Percentiles rank a stretch among this genome's conserved stretches.
These are phyloP conservation scores for Fusarium oxysporum DNA, from an alignment of 2,329 filamentous ascomycete genomes.

Conservation along the genomic window DNA sequence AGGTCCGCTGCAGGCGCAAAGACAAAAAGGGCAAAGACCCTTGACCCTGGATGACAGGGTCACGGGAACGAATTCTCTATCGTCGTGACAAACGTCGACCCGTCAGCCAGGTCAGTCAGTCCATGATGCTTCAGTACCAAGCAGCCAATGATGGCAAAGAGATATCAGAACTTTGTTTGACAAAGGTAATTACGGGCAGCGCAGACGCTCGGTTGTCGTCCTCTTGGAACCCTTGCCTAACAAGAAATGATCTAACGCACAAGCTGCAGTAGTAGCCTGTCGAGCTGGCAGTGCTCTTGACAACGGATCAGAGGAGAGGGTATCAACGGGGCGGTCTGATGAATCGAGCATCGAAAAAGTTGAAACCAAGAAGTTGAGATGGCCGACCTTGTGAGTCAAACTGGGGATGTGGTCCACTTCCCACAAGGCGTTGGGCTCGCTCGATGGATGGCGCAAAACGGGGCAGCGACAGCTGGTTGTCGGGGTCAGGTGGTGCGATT, in stretches of 20 bases:
- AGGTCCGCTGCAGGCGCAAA: slow-evolving; percentile 25
- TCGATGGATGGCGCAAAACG: slow-evolving; percentile 28
- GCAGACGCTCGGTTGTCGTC: slow-evolving; percentile 4
- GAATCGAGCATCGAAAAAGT: slow-evolving; percentile 6
- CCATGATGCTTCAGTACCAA: slow-evolving; percentile 16
- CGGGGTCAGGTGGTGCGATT: slow-evolving; percentile 41
- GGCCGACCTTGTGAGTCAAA: slow-evolving; percentile 6
- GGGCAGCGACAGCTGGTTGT: slow-evolving; percentile 41
- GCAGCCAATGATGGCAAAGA: slow-evolving; percentile 21
- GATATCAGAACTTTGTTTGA: slow-evolving; percentile 19
- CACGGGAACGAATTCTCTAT: slow-evolving; percentile 12
- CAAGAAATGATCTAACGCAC: slow-evolving; percentile 21
- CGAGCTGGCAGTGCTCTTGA: slow-evolving; percentile 7
- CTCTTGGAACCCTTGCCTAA: slow-evolving; percentile 17
- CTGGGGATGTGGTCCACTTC: slow-evolving; percentile 30
- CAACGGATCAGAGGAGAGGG: slow-evolving; percentile 18
- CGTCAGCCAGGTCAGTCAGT: slow-evolving; percentile 6
- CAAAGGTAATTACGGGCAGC: slow-evolving; percentile 7
- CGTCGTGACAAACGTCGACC: slow-evolving; percentile 14
- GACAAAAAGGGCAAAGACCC: slow-evolving; percentile 17
- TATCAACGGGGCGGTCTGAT: slow-evolving; percentile 14
- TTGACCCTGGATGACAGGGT: slow-evolving; percentile 24
- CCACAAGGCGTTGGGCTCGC: slow-evolving; percentile 30
- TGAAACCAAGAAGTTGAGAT: not conserved
- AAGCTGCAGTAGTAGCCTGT: slow-evolving; percentile 19